These are phyloP conservation scores for Fragaria ananassa DNA, from an alignment of 306 rosid species.

Conservation along the genomic window DNA sequence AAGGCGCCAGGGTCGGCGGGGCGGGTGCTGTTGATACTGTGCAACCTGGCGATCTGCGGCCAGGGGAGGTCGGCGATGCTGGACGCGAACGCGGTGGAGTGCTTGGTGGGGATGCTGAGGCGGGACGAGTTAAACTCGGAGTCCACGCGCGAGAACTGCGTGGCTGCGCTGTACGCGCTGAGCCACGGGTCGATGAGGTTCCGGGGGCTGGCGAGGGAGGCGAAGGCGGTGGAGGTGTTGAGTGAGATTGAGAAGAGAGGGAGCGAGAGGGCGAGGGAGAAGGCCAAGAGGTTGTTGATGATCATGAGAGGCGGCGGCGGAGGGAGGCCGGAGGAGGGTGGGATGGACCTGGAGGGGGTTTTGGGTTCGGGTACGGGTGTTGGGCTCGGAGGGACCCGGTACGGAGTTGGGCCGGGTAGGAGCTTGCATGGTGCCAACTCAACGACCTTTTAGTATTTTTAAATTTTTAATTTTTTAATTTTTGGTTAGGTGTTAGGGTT, in stretches of 20 bases:
- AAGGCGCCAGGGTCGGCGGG: constrained; percentile 42
- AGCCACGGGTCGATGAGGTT: constrained; percentile 86
- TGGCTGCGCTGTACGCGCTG: constrained; percentile 66
- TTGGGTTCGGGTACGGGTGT: constrained; percentile 36
- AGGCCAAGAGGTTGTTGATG: constrained; percentile 66
- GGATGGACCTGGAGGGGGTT: constrained; percentile 20
- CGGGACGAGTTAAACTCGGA: constrained; percentile 53
- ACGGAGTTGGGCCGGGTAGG: constrained; percentile 37
- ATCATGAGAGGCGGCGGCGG: constrained; percentile 55
- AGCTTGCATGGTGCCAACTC: constrained; percentile 42
- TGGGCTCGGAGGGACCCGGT: constrained; percentile 8
- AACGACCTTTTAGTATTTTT: constrained; percentile 42
- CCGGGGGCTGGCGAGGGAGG: constrained; percentile 78
- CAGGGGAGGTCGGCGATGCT: constrained; percentile 86
- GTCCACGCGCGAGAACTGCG: constrained; percentile 78
- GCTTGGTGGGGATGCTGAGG: constrained; percentile 55
- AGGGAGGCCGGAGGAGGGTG: constrained; percentile 22
- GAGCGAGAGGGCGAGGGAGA: constrained; percentile 76
- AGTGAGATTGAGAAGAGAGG: constrained; percentile 69
- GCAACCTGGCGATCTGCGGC: constrained; percentile 55
- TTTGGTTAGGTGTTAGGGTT: neutral
- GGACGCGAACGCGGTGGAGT: constrained; percentile 70
- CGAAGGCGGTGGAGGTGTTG: constrained; percentile 69
- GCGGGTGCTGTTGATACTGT: constrained; percentile 60
- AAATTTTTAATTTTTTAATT: neutral